Conservation (phyloP, 306 rosid genomes). For the Cucurbita maxima region DNA sequence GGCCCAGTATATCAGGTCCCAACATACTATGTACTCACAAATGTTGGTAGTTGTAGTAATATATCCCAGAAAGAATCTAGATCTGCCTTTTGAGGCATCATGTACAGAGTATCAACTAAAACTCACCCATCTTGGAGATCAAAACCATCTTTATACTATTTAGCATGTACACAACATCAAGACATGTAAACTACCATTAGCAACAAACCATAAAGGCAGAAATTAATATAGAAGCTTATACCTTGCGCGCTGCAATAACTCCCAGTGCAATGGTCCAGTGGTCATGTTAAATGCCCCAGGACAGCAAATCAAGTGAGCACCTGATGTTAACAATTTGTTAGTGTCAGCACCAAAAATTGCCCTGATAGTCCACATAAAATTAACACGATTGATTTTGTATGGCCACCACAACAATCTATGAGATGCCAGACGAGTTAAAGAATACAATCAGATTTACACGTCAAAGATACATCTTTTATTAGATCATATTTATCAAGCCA, state of each 20-base stretch:
- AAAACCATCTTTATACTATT: neutral
- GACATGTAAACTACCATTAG: neutral
- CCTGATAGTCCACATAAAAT: neutral
- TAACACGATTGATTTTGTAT: neutral
- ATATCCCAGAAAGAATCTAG: neutral
- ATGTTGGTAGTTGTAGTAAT: neutral
- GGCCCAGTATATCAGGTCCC: neutral
- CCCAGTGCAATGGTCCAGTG: slow-evolving; percentile 99
- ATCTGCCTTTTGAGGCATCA: neutral
- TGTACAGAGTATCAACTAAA: neutral
- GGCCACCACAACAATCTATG: neutral
- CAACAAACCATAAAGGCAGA: neutral
- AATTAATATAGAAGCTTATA: slow-evolving; percentile 9
- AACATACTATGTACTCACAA: neutral
- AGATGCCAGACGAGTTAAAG: neutral
- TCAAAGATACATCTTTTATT: neutral
- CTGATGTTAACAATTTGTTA: slow-evolving; percentile 28
- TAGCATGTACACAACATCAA: neutral
- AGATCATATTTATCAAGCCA: neutral
- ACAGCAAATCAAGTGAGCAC: slow-evolving; percentile 95
- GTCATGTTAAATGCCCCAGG: slow-evolving; percentile 99
- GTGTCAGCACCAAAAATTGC: neutral
- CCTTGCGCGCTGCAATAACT: slow-evolving; percentile 87
- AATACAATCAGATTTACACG: neutral
- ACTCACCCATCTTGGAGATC: neutral